These are phyloP conservation scores for Harringtonia aguacate DNA, from an alignment of 2,329 filamentous ascomycete species.

Conservation along the genomic window DNA sequence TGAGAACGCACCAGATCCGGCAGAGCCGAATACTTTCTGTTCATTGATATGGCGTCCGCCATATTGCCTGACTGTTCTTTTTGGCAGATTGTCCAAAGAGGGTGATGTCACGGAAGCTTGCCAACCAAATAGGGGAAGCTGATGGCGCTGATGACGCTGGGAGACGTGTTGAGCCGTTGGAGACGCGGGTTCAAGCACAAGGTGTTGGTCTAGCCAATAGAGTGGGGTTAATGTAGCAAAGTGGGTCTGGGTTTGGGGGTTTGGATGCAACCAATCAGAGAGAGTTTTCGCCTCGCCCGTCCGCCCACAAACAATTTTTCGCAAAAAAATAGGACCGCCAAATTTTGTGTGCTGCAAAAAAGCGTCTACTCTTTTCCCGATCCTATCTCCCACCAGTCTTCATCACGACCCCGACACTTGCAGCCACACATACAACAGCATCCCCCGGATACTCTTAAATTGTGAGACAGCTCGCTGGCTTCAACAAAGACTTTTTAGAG, in stretches of 20 bases:
- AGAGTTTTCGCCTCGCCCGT: background rate
- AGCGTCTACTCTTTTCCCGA: background rate
- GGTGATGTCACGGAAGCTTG: background rate
- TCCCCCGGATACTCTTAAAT: background rate
- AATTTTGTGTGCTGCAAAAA: conserved; percentile 3
- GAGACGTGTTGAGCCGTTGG: background rate
- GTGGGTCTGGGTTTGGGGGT: background rate
- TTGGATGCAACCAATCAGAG: background rate
- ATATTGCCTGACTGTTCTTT: background rate
- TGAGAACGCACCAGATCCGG: conserved; percentile 58
- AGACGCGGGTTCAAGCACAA: no score
- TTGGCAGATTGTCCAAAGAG: background rate
- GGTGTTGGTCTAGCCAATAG: background rate
- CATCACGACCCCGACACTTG: background rate
- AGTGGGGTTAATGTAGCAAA: background rate
- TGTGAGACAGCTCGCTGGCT: background rate
- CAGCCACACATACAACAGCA: background rate
- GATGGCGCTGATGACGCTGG: background rate
- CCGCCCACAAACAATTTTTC: conserved; percentile 5
- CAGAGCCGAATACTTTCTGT: conserved; percentile 71
- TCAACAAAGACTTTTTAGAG: background rate
- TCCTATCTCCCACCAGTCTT: conserved; percentile 1
- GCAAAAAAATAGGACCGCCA: background rate
- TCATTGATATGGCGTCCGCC: conserved; percentile 52
- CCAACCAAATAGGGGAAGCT: background rate